Evolutionary conservation across 768 basidiomycete species (phyloP), one percentile per base, ranked within the genome.

Genomic region (Rhodocollybia butyracea): DNA sequence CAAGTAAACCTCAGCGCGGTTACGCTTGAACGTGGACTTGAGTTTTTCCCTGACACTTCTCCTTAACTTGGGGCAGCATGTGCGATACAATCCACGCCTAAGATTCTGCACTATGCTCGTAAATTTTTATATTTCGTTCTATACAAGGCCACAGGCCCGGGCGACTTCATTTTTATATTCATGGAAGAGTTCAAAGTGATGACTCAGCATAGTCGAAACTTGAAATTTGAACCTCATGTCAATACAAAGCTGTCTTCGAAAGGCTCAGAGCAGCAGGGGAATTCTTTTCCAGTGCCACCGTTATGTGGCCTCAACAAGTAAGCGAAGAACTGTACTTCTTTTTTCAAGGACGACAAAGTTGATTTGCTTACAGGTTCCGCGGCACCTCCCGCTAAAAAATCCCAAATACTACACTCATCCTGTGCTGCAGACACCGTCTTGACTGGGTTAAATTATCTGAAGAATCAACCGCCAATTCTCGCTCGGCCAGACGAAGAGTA

Each of bases 401-500:
- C 45, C 32, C 31, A 50, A 39, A 36, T 19, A 50, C 34, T 45
- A 47, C 60, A 52, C 70, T 92, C 91, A 3, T 85, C 86, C 29
- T 94, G 91, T 68, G 63, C 77, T 6, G 73, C 83, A 13, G 86
- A 88, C 56, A 94, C 91, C 7, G 73, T 89, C 4, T 67, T 97
- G n/a, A 74, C 75, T n/a, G 94, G 93, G 2, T 65, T 90, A 5
- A 86, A 89, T 62, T 93, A 91, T 63, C 76, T 93, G 51, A 96
- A 96, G 68, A 86, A 82, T 51, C 89, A 94, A 64, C 72, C 81
- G 0, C 85, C 90, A 5, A 83, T 95, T 0, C 67, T 91, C 22
- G 90, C 94, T 1, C 70, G 79, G 11, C 74, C 88, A 0, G 94
- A 97, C 68, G 86, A 89, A 41, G 84, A 86, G 61, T 96, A 97